phyloP scores from a whole-genome alignment of 2,329 filamentous ascomycete species.

The Cladophialophora yegresii region DNA sequence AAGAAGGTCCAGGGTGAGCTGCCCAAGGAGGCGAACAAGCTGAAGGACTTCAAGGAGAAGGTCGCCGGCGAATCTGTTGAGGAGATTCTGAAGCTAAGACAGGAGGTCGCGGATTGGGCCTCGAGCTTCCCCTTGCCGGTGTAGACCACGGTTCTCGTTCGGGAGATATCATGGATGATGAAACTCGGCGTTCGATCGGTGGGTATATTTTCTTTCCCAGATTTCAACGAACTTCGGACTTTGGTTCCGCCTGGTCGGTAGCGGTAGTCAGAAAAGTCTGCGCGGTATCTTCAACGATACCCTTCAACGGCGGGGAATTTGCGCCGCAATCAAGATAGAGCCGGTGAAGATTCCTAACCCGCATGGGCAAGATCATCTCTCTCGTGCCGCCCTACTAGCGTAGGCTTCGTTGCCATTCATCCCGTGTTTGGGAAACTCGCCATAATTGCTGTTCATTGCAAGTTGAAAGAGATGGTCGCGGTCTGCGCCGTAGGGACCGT shows the following conservation, averaged over 20 bases:
- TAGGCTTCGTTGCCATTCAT: background rate
- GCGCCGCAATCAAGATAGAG: background rate
- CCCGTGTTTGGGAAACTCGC: background rate
- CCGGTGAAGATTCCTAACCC: background rate
- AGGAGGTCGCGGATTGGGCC: slow-evolving; percentile 88
- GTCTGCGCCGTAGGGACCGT: background rate
- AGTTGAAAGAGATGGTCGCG: background rate
- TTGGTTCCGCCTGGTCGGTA: background rate
- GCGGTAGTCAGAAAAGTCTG: slow-evolving; percentile 2
- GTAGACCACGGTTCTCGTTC: slow-evolving; percentile 39
- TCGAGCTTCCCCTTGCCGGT: slow-evolving; percentile 89
- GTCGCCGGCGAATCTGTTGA: slow-evolving; percentile 74
- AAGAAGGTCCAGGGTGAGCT: slow-evolving; percentile 81
- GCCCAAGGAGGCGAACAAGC: slow-evolving; percentile 97
- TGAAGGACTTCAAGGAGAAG: slow-evolving; percentile 98
- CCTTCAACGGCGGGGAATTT: background rate
- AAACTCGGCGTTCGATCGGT: slow-evolving; percentile 18
- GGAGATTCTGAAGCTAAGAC: slow-evolving; percentile 81
- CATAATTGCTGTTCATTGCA: background rate
- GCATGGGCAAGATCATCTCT: background rate
- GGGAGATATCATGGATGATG: background rate
- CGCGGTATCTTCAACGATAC: slow-evolving; percentile 32
- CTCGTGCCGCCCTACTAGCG: background rate
- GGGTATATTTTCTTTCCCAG: background rate
- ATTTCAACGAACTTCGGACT: slow-evolving; percentile 25